These are phyloP conservation scores for Corymbia citriodora DNA, from an alignment of 441 rosid genomes.

Conservation along the genomic window DNA sequence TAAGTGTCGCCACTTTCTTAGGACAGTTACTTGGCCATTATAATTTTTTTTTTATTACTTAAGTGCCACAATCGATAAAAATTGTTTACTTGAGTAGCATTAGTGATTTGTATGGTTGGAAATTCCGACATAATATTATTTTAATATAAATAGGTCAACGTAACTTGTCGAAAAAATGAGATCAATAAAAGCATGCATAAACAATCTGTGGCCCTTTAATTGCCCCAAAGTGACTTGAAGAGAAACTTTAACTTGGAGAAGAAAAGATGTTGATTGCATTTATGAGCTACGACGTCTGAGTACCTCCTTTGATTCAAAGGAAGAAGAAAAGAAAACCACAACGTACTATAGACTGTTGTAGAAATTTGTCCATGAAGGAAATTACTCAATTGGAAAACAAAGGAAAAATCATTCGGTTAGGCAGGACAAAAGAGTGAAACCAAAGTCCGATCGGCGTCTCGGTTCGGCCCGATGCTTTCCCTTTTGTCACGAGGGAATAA, in stretches of 20 bases:
- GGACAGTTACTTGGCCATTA: accelerated
- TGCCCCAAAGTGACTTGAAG: background rate
- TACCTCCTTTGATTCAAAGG: background rate
- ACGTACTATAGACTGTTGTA: background rate
- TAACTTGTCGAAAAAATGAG: background rate
- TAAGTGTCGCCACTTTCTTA: background rate
- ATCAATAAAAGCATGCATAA: background rate
- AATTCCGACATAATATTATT: background rate
- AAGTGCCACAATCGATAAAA: background rate
- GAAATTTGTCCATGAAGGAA: background rate
- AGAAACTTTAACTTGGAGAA: background rate
- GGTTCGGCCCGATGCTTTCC: background rate
- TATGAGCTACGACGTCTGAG: background rate
- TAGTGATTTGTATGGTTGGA: background rate
- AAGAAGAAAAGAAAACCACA: background rate
- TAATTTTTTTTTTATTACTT: background rate
- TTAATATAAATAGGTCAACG: background rate
- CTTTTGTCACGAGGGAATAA: background rate
- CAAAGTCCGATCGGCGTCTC: background rate
- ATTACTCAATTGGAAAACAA: background rate
- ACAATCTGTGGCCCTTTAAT: background rate
- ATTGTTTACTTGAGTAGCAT: background rate
- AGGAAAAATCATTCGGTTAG: background rate
- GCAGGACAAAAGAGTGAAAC: background rate
- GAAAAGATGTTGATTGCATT: background rate